Base-by-base conservation (phyloP, 2,329 filamentous ascomycete genomes). In the Hypocreales sp. region DNA sequence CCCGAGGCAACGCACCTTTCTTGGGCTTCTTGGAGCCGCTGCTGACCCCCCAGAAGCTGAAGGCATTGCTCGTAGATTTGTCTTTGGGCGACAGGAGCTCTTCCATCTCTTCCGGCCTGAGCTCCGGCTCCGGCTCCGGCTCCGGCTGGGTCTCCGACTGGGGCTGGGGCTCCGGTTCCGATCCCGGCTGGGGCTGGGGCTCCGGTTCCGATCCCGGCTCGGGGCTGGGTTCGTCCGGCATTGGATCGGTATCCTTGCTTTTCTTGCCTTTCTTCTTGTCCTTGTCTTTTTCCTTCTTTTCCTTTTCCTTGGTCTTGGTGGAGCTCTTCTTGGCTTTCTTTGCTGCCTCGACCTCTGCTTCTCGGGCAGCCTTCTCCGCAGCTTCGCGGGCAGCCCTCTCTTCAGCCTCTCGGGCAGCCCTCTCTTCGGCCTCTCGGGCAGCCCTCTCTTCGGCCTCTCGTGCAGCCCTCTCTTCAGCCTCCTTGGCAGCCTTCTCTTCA, bases 31-130 rank as follows among this genome's bases (percentile, higher is more conserved):
- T 67, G 31, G 53, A 44, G 13, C 38, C 36, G 25, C 39, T 32
- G 21, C 57, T 52, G 32, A 49, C 27, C 5, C 67, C 63, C 68
- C 67, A 73, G 51, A 72, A 71, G 38, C 60, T 60, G 45, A 72
- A 73, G 1, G 61, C 45, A 31, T 61, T 55, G 22, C 40, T 41
- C 30, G 53, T 47, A 24, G 39, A 38, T 29, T 46, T 45, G 25
- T 46, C 41, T 22, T 42, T 40, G 6, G 41, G 39, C 6, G 47
- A 41, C 19, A 61, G 42, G 12, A 62, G 45, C 36, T 59, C 55
- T 27, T 60, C 57, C 16, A 61, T 44, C 29, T 61, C 48, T 19
- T 59, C 55, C 8, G 53, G 41, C 8, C 49, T 55, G 28, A 60
- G 46, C 15, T 60, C 48, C 15, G 35, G 31, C 27, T 40, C 39